phyloP scores from a whole-genome alignment of 164 flowering plant species.

The Stephania cephalantha region DNA sequence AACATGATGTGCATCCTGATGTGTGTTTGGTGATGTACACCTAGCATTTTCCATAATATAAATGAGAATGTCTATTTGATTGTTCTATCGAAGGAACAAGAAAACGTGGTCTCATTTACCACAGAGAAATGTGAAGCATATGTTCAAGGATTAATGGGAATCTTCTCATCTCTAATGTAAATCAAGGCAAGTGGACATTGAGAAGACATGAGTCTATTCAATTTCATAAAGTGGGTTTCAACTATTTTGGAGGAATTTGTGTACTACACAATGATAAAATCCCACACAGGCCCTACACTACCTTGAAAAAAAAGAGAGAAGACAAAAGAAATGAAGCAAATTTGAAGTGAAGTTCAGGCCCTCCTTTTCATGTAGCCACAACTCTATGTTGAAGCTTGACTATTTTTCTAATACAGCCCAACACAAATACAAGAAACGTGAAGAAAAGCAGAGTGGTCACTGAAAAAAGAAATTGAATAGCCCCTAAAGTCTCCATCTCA shows the following conservation, averaged over 20 bases:
- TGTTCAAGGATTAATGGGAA: background rate
- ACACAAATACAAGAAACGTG: background rate
- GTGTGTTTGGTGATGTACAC: no score
- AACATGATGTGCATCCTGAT: no score
- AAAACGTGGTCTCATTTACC: background rate
- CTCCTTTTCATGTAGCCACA: background rate
- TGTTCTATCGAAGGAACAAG: background rate
- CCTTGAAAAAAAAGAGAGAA: background rate
- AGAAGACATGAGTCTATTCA: constrained; percentile 8
- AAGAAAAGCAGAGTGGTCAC: background rate
- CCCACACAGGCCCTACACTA: constrained; percentile 6
- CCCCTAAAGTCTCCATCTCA: background rate
- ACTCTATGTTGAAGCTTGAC: background rate
- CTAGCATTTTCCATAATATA: no score
- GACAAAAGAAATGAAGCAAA: background rate
- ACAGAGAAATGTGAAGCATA: background rate
- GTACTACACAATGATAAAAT: constrained; percentile 13
- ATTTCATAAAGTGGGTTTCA: constrained; percentile 15
- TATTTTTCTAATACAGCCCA: no score
- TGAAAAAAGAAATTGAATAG: background rate
- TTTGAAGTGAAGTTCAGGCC: background rate
- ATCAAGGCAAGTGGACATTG: constrained; percentile 19
- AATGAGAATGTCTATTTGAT: background rate
- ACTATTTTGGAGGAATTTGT: constrained; percentile 1
- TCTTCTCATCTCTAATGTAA: constrained; percentile 12